Conservation (phyloP, 2,329 filamentous ascomycete genomes). For the Fusarium papillatum region DNA sequence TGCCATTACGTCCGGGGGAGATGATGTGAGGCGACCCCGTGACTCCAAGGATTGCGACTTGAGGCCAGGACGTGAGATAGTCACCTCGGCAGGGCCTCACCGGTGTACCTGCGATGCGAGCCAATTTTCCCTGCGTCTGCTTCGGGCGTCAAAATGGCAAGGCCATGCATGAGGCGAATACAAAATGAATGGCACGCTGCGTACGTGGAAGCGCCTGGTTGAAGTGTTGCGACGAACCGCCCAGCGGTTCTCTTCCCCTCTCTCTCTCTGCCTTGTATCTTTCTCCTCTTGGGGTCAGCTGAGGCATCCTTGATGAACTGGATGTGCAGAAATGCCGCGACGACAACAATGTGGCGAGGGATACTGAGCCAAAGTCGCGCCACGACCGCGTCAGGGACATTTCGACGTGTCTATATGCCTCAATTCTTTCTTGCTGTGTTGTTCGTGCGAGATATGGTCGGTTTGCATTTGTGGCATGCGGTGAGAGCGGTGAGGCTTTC, state of each 20-base stretch:
- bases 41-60: slow-evolving; percentile 18
- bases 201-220: slow-evolving; percentile 34
- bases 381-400: slow-evolving; percentile 11
- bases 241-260: not conserved
- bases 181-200: slow-evolving; percentile 16
- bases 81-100: slow-evolving; percentile 25
- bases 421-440: not conserved
- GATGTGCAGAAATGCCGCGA: slow-evolving; percentile 15
- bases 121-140: slow-evolving; percentile 14
- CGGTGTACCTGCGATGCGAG: slow-evolving; percentile 19
- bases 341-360: slow-evolving; percentile 11
- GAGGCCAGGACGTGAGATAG: slow-evolving; percentile 1
- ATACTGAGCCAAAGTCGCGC: slow-evolving; percentile 2
- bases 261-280: not conserved
- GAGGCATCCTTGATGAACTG: slow-evolving; percentile 11
- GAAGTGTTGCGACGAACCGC: slow-evolving; percentile 10
- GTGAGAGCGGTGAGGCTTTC: slow-evolving; percentile 2
- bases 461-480: slow-evolving; percentile 1
- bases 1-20: not conserved
- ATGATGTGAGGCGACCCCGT: slow-evolving; percentile 32
- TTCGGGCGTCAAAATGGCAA: slow-evolving; percentile 18
- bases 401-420: slow-evolving; percentile 23
- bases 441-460: slow-evolving; percentile 2
- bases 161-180: not conserved
- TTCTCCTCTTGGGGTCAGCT: slow-evolving; percentile 5